Base-by-base conservation (phyloP, 805 yeast genomes). In the Candida nanaspora region DNA sequence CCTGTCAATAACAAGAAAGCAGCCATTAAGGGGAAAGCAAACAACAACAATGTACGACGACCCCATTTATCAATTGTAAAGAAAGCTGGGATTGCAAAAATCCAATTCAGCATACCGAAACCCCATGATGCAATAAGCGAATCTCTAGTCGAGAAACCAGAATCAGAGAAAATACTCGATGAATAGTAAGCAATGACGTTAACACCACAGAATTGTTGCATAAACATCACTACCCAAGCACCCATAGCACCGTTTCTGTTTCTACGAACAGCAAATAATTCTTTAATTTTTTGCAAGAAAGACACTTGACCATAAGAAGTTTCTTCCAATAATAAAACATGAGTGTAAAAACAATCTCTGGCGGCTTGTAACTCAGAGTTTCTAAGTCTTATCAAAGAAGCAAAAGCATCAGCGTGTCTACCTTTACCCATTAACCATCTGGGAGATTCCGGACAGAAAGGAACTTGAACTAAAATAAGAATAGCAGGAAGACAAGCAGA, bases 161-260 rank as follows among this genome's bases (percentile, higher is more conserved):
- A 77, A 42, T 79, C 72, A 19, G 71, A 60, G 63, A 86, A 86
- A 43, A 86, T 86, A 9, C 83, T 70, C 0, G 93, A 80, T 1
- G 91, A 82, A 61, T 84, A 86, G 63, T 85, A 83, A 16, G 94
- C 91, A 62, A 86, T 85, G 40, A 86, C 91, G 55, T 86, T 86
- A 59, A 86, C 77, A 51, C 95, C 95, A 63, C 95, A 86, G 65
- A 86, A 83, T 59, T 86, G 95, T 66, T 86, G 95, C 86, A 82
- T 82, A 56, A 86, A 83, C 78, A 87, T 86, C 44, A 80, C 86
- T 47, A 86, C 72, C 74, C 82, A 82, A 3, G 94, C 78, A 41
- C 86, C 95, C 42, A 82, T 50, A 7, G 86, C 78, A 40, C 93
- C 94, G 56, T 86, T 82, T 63, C 95, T 76, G 61, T 84, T 85